Evolutionary conservation across 768 basidiomycete species (phyloP).

Genomic region (Termitomyces sp.): DNA sequence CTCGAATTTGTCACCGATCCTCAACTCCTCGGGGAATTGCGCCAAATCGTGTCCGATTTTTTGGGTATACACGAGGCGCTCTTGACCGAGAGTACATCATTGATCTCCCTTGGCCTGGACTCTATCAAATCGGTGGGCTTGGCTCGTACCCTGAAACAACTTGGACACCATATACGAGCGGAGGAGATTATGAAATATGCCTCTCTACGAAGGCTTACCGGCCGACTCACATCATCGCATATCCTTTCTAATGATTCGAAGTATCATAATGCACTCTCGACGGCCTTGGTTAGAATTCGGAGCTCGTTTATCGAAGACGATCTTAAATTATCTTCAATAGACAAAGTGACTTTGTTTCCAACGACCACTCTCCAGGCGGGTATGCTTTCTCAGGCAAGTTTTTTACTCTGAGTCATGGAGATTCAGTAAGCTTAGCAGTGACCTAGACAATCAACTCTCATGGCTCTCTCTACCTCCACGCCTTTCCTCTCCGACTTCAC

Average conservation of each 20-base stretch:
- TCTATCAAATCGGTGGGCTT: slow-evolving; percentile 46
- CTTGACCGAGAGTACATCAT: slow-evolving; percentile 26
- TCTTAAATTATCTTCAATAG: slow-evolving; percentile 20
- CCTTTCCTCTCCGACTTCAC: slow-evolving; percentile 24
- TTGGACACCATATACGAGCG: slow-evolving; percentile 30
- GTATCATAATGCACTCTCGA: not conserved
- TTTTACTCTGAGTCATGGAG: not conserved
- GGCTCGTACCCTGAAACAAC: slow-evolving; percentile 28
- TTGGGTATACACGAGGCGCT: slow-evolving; percentile 19
- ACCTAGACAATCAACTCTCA: slow-evolving; percentile 26
- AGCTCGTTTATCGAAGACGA: slow-evolving; percentile 11
- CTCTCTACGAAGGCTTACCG: slow-evolving; percentile 17
- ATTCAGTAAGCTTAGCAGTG: not conserved
- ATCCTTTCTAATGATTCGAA: not conserved
- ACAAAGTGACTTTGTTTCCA: slow-evolving; percentile 32
- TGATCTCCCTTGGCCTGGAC: slow-evolving; percentile 44
- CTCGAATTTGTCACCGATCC: slow-evolving; percentile 10
- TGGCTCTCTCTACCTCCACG: slow-evolving; percentile 28
- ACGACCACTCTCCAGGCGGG: slow-evolving; percentile 44
- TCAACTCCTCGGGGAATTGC: slow-evolving; percentile 12
- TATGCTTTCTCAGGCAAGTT: slow-evolving; percentile 44
- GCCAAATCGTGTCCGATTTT: slow-evolving; percentile 21
- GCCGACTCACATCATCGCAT: not conserved
- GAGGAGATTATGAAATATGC: slow-evolving; percentile 33
- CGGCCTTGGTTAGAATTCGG: not conserved